A percentile compares a stretch with the other conserved stretches of the same genome.
These are phyloP conservation scores for Achlya hypogyna DNA, from an alignment of 352 stramenopile genomes.

Conservation along the genomic window DNA sequence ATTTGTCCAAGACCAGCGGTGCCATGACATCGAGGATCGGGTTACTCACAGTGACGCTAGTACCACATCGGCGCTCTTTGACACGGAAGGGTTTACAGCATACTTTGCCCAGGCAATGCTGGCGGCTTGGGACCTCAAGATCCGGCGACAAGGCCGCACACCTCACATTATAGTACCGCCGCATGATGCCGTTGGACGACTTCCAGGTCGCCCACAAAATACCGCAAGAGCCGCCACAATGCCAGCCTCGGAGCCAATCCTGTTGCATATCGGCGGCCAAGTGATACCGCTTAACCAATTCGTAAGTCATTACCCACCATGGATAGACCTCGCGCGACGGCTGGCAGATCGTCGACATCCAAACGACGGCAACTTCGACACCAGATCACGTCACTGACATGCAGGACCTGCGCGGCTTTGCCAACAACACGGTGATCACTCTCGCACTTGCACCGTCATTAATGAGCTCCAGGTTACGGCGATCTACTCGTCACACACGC, in stretches of 20 bases:
- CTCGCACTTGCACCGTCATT: neutral
- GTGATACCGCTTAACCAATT: too few species aligned
- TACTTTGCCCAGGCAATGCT: slow-evolving; percentile 43
- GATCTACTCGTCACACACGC: slow-evolving; percentile 67
- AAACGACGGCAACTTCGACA: slow-evolving; percentile 23
- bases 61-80: too few species aligned
- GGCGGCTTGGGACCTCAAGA: slow-evolving; percentile 32
- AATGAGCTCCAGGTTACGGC: slow-evolving; percentile 14
- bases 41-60: too few species aligned
- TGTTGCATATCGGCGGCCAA: slow-evolving; percentile 61
- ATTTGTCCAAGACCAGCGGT: slow-evolving; percentile 34
- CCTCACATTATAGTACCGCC: too few species aligned
- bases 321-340: slow-evolving; percentile 17
- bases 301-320: too few species aligned
- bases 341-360: slow-evolving; percentile 67
- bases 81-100: slow-evolving; percentile 42
- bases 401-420: slow-evolving; percentile 57
- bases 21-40: too few species aligned
- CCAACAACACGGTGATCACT: slow-evolving; percentile 33
- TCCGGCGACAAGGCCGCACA: too few species aligned
- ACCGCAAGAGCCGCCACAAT: too few species aligned
- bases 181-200: too few species aligned
- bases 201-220: too few species aligned
- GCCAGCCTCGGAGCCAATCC: slow-evolving; percentile 30
- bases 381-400: slow-evolving; percentile 58